Base-by-base conservation (phyloP, 306 rosid genomes). In the Morella rubra region DNA sequence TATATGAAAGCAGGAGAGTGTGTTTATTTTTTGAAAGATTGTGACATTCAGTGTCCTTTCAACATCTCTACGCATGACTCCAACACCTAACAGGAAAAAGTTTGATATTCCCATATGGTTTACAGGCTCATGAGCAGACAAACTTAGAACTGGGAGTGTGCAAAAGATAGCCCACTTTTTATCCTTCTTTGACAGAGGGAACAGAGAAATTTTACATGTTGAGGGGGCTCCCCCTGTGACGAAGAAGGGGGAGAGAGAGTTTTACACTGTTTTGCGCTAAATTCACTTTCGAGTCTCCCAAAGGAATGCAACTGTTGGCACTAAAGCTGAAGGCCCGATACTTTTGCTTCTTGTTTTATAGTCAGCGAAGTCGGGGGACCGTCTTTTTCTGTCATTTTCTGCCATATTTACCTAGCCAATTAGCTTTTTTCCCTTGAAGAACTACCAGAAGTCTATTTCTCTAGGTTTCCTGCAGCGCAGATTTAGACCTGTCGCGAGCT, bases 61-160 rank as follows among this genome's bases (percentile, higher is more conserved):
- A 91, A 84, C 87, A 76, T 91, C 97, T 86, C 80, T 61, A 61
- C 82, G 78, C 82, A 80, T 69, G 86, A 78, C 69, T 77, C 72
- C 85, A 79, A 71, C 47, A 79, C 78, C 74, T 64, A 80, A 80
- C 78, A 60, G 27, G 74, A 89, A 82, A 84, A 85, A 56, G 84
- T 50, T 81, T 62, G 84, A 84, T 87, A 81, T 87, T 78, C 85
- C 70, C 76, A 53, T 44, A 59, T 80, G 77, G 40, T 45, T 62
- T 74, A 76, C 79, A 75, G 89, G 68, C 72, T 88, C 81, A 79
- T 77, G 84, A 87, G 86, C 90, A 87, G 96, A 88, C 93, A 83
- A 85, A 85, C 83, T 81, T 87, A 85, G 90, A 92, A 92, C 90
- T 85, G 91, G 76, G 85, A 92, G 91, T 90, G 96, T 76, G 91